phyloP scores from a whole-genome alignment of 1,139 yeast genomes.

The Schizosaccharomyces versatilis region DNA sequence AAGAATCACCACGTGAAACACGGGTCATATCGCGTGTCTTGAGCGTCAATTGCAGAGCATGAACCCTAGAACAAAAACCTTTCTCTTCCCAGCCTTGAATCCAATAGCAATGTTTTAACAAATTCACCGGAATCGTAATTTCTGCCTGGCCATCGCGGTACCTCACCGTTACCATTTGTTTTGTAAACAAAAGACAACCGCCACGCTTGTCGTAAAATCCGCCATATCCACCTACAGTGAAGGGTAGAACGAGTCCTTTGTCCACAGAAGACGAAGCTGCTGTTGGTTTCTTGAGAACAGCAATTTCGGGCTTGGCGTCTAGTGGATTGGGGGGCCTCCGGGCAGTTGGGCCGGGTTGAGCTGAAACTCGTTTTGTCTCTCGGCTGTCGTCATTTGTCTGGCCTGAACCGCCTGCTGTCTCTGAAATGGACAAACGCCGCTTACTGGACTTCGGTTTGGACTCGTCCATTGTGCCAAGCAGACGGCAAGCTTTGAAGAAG shows the following conservation, averaged over 20 bases:
- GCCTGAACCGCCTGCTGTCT: no score
- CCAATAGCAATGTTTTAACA: neutral
- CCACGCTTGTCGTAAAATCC: neutral
- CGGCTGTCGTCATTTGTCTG: no score
- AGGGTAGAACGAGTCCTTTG: neutral
- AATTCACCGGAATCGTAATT: neutral
- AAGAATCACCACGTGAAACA: neutral
- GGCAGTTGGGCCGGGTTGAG: no score
- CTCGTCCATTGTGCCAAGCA: no score
- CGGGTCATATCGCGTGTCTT: neutral
- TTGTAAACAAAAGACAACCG: neutral
- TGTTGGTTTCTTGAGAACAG: no score
- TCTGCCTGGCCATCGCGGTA: neutral
- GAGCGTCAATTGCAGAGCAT: neutral
- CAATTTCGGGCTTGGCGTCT: no score
- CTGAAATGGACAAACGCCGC: no score
- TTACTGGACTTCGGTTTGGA: no score
- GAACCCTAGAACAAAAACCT: neutral
- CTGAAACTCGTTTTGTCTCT: no score
- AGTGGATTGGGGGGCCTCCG: no score
- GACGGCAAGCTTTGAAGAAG: no score
- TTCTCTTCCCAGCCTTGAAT: neutral
- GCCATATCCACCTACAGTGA: slow-evolving; percentile 1
- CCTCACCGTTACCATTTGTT: neutral
- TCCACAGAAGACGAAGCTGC: no score